These are phyloP conservation scores for Lolium rigidum DNA, from an alignment of 176 grass and related monocot genomes.

Conservation along the genomic window DNA sequence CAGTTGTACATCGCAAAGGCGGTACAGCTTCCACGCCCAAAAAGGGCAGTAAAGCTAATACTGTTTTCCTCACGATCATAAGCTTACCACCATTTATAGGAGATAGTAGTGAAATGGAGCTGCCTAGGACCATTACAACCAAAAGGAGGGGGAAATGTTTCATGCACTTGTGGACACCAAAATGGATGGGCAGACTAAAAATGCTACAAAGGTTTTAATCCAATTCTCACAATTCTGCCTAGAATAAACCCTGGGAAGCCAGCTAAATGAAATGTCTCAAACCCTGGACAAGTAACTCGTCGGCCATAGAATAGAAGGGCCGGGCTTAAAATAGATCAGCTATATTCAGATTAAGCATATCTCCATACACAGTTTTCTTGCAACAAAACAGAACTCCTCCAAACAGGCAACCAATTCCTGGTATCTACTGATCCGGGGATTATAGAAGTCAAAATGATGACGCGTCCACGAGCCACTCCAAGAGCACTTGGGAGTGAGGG, in stretches of 20 bases:
- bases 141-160: not conserved
- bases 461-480: not conserved
- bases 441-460: slow-evolving; percentile 12
- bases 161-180: not conserved
- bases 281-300: not conserved
- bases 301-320: not conserved
- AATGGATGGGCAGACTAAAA: not conserved
- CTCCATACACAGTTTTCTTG: not conserved
- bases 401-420: not conserved
- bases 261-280: not conserved
- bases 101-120: not conserved
- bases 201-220: not conserved
- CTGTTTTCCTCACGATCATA: slow-evolving; percentile 8
- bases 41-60: not conserved
- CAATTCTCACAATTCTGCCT: not conserved
- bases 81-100: not conserved
- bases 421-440: slow-evolving; percentile 3
- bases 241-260: not conserved
- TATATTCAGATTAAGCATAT: slow-evolving; percentile 27
- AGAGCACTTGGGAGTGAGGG: not conserved
- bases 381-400: not conserved
- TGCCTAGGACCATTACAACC: not conserved
- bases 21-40: not conserved
- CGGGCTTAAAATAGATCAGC: not conserved
- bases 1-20: not conserved